Percentiles rank a stretch among this genome's conserved stretches.
Conservation (phyloP, 2,329 filamentous ascomycete genomes). For the Penicillium digitatum region DNA sequence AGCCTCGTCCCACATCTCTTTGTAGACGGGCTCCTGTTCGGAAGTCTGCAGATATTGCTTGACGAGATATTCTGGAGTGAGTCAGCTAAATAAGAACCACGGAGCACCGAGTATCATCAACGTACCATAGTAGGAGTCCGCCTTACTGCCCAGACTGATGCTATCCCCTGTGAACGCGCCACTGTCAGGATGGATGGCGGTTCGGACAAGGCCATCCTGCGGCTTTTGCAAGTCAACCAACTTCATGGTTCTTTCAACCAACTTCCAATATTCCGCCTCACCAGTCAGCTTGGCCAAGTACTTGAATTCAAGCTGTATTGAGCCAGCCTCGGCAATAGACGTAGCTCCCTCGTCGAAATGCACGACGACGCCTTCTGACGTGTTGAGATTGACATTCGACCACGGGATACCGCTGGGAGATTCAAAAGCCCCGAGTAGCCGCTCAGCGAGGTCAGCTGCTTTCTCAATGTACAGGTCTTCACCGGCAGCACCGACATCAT, state of each 20-base stretch:
- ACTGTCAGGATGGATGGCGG: slow-evolving; percentile 76
- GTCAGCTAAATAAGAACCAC: slow-evolving; percentile 8
- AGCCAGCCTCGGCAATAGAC: slow-evolving; percentile 89
- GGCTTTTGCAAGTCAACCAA: slow-evolving; percentile 78
- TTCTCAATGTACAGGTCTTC: slow-evolving; percentile 96
- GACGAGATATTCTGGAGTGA: slow-evolving; percentile 74
- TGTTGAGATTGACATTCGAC: slow-evolving; percentile 83
- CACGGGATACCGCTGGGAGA: slow-evolving; percentile 81
- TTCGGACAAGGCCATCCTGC: slow-evolving; percentile 81
- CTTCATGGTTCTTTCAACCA: slow-evolving; percentile 85
- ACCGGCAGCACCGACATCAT: slow-evolving; percentile 67
- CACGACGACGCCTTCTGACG: slow-evolving; percentile 69
- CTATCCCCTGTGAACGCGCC: slow-evolving; percentile 79
- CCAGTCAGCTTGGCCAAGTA: slow-evolving; percentile 93
- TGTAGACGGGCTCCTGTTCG: slow-evolving; percentile 77
- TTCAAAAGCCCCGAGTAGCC: slow-evolving; percentile 82
- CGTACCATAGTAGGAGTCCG: slow-evolving; percentile 85
- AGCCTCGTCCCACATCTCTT: slow-evolving; percentile 88
- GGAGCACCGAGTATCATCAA: neutral
- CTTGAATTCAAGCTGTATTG: slow-evolving; percentile 92
- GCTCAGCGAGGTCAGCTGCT: slow-evolving; percentile 85
- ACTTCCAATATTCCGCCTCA: slow-evolving; percentile 87
- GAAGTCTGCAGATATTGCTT: slow-evolving; percentile 97
- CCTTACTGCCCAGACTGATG: slow-evolving; percentile 86
- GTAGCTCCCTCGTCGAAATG: slow-evolving; percentile 83